Conservation (phyloP, 768 basidiomycete genomes). For the Mycena crocata region DNA sequence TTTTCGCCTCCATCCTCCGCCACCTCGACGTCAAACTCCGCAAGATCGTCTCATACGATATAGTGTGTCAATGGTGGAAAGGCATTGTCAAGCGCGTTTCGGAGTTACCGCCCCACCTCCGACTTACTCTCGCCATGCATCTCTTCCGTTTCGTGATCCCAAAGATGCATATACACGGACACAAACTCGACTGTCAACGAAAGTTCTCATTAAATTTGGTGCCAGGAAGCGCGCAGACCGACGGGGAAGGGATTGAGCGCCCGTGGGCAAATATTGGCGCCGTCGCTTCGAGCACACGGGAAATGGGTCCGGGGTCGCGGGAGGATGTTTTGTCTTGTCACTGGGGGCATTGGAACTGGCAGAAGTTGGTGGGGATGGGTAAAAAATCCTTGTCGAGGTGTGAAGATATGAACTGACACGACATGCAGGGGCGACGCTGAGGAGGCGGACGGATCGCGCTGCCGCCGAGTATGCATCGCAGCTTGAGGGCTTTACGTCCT, state of each 20-base stretch:
- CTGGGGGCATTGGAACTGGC: constrained; percentile 43
- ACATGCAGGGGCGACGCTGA: background rate
- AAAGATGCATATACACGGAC: constrained; percentile 45
- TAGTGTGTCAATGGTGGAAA: constrained; percentile 46
- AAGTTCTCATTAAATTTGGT: constrained; percentile 38
- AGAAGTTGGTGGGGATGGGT: constrained; percentile 40
- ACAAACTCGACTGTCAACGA: constrained; percentile 38
- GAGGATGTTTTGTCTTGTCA: constrained; percentile 41
- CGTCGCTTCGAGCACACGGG: constrained; percentile 42
- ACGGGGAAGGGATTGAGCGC: constrained; percentile 50
- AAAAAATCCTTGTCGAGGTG: background rate
- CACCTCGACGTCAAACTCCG: constrained; percentile 15
- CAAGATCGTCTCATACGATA: constrained; percentile 46
- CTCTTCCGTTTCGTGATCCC: constrained; percentile 38
- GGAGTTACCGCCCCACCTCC: constrained; percentile 26
- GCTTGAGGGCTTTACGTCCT: background rate
- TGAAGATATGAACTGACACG: background rate
- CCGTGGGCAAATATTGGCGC: constrained; percentile 45
- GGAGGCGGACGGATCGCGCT: background rate
- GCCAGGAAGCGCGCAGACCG: constrained; percentile 41
- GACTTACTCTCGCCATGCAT: constrained; percentile 10
- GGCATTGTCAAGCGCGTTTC: constrained; percentile 36
- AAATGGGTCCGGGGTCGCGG: constrained; percentile 50
- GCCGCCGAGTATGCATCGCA: background rate
- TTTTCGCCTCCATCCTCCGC: constrained; percentile 38